Base-by-base conservation (phyloP, 1,139 yeast species). In the Blastobotrys illinoisensis region DNA sequence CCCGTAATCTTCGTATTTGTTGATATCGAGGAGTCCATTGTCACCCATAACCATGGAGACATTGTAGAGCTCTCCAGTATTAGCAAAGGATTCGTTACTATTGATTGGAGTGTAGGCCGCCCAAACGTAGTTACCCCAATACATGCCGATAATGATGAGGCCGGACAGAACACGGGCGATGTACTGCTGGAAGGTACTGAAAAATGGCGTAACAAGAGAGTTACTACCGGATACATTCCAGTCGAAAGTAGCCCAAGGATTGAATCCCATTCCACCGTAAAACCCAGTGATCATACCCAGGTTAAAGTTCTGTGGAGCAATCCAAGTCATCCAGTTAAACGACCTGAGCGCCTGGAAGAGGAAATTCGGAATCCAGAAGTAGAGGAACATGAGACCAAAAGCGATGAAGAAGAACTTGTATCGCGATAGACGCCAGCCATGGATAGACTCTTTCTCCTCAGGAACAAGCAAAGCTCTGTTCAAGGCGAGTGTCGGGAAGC, bases 241-340 rank as follows among this genome's bases (percentile, higher is more conserved):
- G 62, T 78, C 85, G 60, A 81, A 78, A 46, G 54, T 80, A 1
- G 83, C 66, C 54, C 77, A 62, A 13, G 86, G 87, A 63, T 81
- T 81, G 48, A 82, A 61, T 1, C 86, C 86, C 16, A 82, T 66
- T 9, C 87, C 87, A 58, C 71, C 85, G 14, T 62, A 50, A 2
- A 76, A 66, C 1, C 88, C 88, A 1, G 83, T 79, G 47, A 83
- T 71, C 20, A 70, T 70, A 1, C 83, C 84, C 45, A 83, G 67
- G 59, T 78, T 74, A 59, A 76, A 71, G 64, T 81, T 82, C 40
- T 76, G 62, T 13, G 86, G 86, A 5, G 73, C 68, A 53, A 82
- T 80, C 87, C 87, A 83, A 4, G 82, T 75, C 65, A 79, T 74
- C 86, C 86, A 82, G 64, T 79, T 79, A 14, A 69, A 68, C 1